These are phyloP conservation scores for Leccinum variicolor DNA, from an alignment of 768 basidiomycete genomes.

Conservation along the genomic window DNA sequence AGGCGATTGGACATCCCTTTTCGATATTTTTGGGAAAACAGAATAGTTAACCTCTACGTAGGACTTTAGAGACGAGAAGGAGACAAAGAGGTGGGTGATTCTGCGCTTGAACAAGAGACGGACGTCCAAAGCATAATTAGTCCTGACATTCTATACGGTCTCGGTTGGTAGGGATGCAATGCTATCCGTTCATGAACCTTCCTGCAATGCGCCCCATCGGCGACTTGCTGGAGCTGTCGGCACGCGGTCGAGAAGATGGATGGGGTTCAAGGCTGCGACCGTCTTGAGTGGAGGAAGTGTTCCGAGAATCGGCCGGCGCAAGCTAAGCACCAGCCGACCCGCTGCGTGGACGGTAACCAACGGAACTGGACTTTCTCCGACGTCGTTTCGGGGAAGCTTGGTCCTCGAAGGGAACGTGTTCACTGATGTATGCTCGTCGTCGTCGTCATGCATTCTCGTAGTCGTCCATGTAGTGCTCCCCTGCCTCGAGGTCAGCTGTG, in stretches of 20 bases:
- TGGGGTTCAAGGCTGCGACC: slow-evolving; percentile 34
- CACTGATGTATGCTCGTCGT: slow-evolving; percentile 35
- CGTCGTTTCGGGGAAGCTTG: slow-evolving; percentile 26
- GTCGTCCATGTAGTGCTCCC: slow-evolving; percentile 28
- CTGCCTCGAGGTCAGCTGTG: too few relatives aligned
- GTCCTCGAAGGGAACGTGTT: slow-evolving; percentile 28
- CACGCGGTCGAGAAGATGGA: slow-evolving; percentile 2
- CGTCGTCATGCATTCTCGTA: slow-evolving; percentile 53
- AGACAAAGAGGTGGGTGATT: slow-evolving; percentile 79
- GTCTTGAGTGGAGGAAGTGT: slow-evolving; percentile 18
- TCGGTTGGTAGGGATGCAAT: not conserved
- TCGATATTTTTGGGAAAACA: slow-evolving; percentile 92
- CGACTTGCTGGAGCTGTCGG: not conserved
- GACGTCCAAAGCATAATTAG: not conserved
- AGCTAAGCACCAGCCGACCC: slow-evolving; percentile 7
- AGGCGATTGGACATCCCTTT: slow-evolving; percentile 60
- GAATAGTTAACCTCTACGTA: slow-evolving; percentile 92
- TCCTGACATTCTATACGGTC: too few relatives aligned
- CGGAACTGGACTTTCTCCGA: slow-evolving; percentile 35
- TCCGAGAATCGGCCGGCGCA: slow-evolving; percentile 2
- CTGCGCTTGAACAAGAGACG: slow-evolving; percentile 88
- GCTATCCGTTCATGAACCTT: too few relatives aligned
- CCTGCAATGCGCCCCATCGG: not conserved
- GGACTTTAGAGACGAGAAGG: slow-evolving; percentile 70
- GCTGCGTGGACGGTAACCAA: slow-evolving; percentile 23